These are phyloP conservation scores for Termitomyces sp. DNA, from an alignment of 768 basidiomycete genomes.

Conservation along the genomic window DNA sequence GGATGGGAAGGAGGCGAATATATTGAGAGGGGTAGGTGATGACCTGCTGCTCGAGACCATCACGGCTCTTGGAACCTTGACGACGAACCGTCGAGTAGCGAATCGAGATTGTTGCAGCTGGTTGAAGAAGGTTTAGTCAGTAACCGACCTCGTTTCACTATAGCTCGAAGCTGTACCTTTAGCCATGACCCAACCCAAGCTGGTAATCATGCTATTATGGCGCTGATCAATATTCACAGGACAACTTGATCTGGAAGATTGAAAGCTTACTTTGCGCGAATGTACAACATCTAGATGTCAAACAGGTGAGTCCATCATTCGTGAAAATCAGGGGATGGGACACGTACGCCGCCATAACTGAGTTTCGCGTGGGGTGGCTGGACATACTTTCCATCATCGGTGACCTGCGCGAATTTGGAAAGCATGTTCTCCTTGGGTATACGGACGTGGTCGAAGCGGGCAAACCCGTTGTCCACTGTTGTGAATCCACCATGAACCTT, in stretches of 20 bases:
- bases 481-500: constrained; percentile 50
- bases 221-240: not conserved
- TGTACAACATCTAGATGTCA: constrained; percentile 61
- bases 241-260: not conserved
- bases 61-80: constrained; percentile 52
- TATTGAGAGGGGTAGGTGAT: constrained; percentile 74
- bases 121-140: not conserved
- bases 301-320: not conserved
- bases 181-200: constrained; percentile 60
- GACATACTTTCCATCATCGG: constrained; percentile 59
- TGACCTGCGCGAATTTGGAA: constrained; percentile 69
- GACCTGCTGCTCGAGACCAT: constrained; percentile 61
- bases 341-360: constrained; percentile 69
- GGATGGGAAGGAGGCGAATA: constrained; percentile 66
- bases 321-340: not conserved
- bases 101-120: constrained; percentile 61
- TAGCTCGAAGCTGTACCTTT: constrained; percentile 42
- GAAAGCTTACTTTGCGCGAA: constrained; percentile 54
- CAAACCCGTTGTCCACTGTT: constrained; percentile 66
- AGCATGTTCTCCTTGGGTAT: constrained; percentile 74
- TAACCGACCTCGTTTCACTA: not conserved
- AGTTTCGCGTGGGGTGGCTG: constrained; percentile 71
- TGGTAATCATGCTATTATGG: constrained; percentile 54
- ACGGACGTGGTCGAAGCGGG: constrained; percentile 59
- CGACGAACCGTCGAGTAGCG: constrained; percentile 72